These are phyloP conservation scores for Mortierella polycephala DNA, from an alignment of 371 early-diverging fungal species.

Conservation along the genomic window DNA sequence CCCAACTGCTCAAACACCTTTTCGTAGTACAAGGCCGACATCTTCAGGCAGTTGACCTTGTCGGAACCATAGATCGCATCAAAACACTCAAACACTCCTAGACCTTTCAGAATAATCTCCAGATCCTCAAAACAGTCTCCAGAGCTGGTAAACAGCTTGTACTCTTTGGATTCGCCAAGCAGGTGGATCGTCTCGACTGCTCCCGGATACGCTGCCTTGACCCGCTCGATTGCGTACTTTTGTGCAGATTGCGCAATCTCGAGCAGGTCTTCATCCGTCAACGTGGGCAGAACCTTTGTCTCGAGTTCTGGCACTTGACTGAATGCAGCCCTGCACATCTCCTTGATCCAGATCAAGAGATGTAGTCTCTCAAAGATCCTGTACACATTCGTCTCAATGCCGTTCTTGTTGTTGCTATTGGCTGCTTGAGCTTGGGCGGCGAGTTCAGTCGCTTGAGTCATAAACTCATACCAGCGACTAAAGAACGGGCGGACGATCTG, in stretches of 20 bases:
- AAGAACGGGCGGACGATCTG: slow-evolving; percentile 28
- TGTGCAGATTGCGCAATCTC: slow-evolving; percentile 27
- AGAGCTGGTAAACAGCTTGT: slow-evolving; percentile 33
- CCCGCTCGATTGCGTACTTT: slow-evolving; percentile 26
- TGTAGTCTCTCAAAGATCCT: slow-evolving; percentile 41
- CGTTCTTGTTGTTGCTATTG: not conserved
- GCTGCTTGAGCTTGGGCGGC: slow-evolving; percentile 16
- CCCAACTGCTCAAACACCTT: slow-evolving; percentile 25
- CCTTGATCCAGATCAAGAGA: slow-evolving; percentile 33
- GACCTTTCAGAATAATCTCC: slow-evolving; percentile 24
- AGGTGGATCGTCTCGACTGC: slow-evolving; percentile 32
- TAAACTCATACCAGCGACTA: slow-evolving; percentile 32
- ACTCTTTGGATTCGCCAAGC: not conserved
- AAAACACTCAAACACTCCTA: slow-evolving; percentile 31
- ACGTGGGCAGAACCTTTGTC: slow-evolving; percentile 1
- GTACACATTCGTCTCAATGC: slow-evolving; percentile 21
- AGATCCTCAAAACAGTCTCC: slow-evolving; percentile 35
- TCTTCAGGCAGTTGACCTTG: slow-evolving; percentile 35
- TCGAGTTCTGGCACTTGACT: slow-evolving; percentile 14
- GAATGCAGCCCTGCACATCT: slow-evolving; percentile 24
- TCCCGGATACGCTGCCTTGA: slow-evolving; percentile 37
- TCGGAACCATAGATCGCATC: slow-evolving; percentile 37
- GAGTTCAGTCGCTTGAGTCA: slow-evolving; percentile 25
- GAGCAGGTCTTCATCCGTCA: slow-evolving; percentile 26
- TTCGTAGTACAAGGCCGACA: slow-evolving; percentile 19